Conservation (phyloP, 441 rosid species). For the Breynia disticha region DNA sequence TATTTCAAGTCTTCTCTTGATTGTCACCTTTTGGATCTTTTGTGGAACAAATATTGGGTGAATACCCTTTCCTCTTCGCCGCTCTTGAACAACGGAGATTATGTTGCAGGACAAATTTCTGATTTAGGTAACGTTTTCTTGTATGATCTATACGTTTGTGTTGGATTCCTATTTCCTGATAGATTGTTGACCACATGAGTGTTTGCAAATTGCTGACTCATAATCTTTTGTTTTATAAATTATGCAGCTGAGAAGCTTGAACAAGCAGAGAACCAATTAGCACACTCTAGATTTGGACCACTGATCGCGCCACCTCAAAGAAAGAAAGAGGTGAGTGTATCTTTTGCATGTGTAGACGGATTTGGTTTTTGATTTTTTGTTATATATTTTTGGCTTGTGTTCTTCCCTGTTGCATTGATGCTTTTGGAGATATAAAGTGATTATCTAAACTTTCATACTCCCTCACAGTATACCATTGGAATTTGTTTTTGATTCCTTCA, state of each 20-base stretch:
- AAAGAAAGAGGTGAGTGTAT: constrained; percentile 69
- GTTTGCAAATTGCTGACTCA: too few relatives aligned
- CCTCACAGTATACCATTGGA: too few relatives aligned
- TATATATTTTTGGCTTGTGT: background rate
- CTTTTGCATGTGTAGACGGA: background rate
- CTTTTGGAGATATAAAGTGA: background rate
- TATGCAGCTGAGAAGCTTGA: constrained; percentile 92
- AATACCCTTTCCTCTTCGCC: constrained; percentile 97
- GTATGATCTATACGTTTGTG: constrained; percentile 2
- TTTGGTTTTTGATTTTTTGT: background rate
- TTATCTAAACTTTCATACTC: too few relatives aligned
- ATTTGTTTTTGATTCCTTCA: too few relatives aligned
- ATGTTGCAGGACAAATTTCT: constrained; percentile 94
- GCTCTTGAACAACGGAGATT: constrained; percentile 92
- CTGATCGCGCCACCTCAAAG: constrained; percentile 52
- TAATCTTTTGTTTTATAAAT: constrained; percentile 9
- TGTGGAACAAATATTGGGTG: constrained; percentile 99
- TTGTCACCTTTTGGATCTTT: constrained; percentile 87
- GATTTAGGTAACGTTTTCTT: constrained; percentile 66
- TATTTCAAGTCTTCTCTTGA: constrained; percentile 96
- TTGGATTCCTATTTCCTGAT: constrained; percentile 3
- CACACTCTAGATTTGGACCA: constrained; percentile 76
- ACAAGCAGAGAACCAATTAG: constrained; percentile 85
- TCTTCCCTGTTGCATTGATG: background rate
- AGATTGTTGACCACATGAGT: too few relatives aligned